These are phyloP conservation scores for Xylariaceae sp. DNA, from an alignment of 2,329 filamentous ascomycete species.

Conservation along the genomic window DNA sequence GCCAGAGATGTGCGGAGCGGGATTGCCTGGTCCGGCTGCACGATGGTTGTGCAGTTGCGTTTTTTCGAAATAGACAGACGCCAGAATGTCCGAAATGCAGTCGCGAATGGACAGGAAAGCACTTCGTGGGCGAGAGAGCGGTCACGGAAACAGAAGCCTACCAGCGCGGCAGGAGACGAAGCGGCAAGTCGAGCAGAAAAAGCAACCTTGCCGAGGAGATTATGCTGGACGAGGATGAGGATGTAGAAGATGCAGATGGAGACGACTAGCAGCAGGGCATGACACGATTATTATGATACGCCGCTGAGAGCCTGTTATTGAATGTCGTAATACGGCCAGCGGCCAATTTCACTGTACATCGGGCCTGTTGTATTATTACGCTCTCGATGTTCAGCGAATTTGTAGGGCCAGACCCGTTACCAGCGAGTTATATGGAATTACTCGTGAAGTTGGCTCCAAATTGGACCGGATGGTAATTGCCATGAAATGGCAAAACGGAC, in stretches of 20 bases:
- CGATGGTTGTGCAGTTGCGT: constrained; percentile 66
- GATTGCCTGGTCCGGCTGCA: constrained; percentile 70
- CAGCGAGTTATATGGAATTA: too few species aligned
- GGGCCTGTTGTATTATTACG: too few species aligned
- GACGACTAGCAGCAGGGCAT: constrained; percentile 22
- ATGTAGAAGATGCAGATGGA: constrained; percentile 26
- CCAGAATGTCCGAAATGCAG: constrained; percentile 61
- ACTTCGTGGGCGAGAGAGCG: constrained; percentile 52
- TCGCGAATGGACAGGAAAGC: constrained; percentile 43
- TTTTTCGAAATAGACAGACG: constrained; percentile 61
- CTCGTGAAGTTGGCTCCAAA: too few species aligned
- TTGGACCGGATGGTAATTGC: too few species aligned
- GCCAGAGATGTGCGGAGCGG: constrained; percentile 66
- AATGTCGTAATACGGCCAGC: too few species aligned
- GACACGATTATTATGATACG: too few species aligned
- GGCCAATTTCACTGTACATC: too few species aligned
- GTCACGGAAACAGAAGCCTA: constrained; percentile 50
- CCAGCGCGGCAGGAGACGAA: constrained; percentile 37
- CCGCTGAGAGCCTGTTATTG: too few species aligned
- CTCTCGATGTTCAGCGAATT: too few species aligned
- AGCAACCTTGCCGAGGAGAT: constrained; percentile 33
- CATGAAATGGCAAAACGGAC: too few species aligned
- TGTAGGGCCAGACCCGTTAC: too few species aligned
- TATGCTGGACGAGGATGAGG: constrained; percentile 27
- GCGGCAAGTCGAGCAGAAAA: constrained; percentile 28